Evolutionary conservation across 257 asterid genomes (phyloP), one percentile per base, ranked within the genome.

Genomic region (Solanum chaucha): DNA sequence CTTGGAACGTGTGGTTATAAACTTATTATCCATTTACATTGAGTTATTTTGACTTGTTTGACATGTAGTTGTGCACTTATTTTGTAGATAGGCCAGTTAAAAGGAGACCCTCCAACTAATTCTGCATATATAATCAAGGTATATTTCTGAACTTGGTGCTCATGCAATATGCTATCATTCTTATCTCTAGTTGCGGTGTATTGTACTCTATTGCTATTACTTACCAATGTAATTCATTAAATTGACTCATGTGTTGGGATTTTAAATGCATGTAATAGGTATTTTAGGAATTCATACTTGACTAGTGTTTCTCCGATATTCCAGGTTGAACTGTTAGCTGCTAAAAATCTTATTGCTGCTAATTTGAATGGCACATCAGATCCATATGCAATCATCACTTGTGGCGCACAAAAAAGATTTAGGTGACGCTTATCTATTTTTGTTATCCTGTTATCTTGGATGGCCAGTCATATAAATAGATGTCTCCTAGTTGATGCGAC

Each of bases 271-370:
- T 44, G 65, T 26, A 26, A 28, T 14, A 4, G 65, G 9, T 24
- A 41, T 41, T 35, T 26, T 26, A 78, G 40, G 65, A 78, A 44
- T 78, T 78, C 85, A 81, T 81, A 55, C 51, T 41, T 30, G 81
- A 70, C 70, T 51, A 22, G 83, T 86, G 32, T 72, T 61, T n/a
- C 88, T 82, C 41, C 41, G 75, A 71, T 38, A 80, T 83, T 91
- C 88, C 87, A 96, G 99, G 98, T 97, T 89, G 99, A 95, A 89
- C 96, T 96, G 77, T 89, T 97, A 87, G 99, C 99, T 65, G 99
- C 99, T 35, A 97, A 95, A 90, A 95, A 97, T 93, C 99, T 97
- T 86, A 84, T 89, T 55, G 98, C 96, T 88, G 96, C 96, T 77
- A 96, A 95, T 90, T 88, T 96, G 86, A 96, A 94, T 90, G 97